Base-by-base conservation (phyloP, 2,329 filamentous ascomycete species). In the Cordyceps tenuipes region DNA sequence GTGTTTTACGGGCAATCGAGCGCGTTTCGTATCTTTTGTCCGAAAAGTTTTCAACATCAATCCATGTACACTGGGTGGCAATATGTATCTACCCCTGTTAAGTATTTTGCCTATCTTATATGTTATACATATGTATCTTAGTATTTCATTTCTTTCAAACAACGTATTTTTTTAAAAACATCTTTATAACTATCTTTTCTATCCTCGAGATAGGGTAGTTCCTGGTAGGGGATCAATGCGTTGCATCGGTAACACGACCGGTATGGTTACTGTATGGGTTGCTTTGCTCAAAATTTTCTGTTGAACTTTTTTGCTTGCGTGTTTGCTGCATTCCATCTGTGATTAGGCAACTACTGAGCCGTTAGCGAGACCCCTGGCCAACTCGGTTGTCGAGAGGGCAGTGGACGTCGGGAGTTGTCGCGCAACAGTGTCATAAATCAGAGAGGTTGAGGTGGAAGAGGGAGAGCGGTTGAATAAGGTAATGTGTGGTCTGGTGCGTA, bases 401-500 rank as follows among this genome's bases (percentile, higher is more conserved):
- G 29, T 57, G 19, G 8, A 26, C 41, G 41, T 21, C 26, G 21
- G 48, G 2, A 4, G 17, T n/a, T 15, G 29, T 34, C 36, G 23
- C 9, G 29, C 36, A 43, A 55, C 53, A 36, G 29, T 34, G 43
- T 21, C 23, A 44, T 9, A 15, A 31, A 9, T 44, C 10, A 5
- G 36, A 15, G 19, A n/a, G 9, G 13, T 39, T 26, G 6, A 48
- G 6, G 19, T 21, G 19, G 10, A 23, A n/a, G 17, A 15, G n/a
- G 48, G 3, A 12, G 9, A 9, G 51, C 9, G 29, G 21, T 13
- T 9, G 13, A 43, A 41, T 21, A 44, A 23, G 26, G 23, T 26
- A 60, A 60, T 57, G n/a, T 6, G 55, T 56, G 63, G 63, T 62
- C 62, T 57, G 64, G 64, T 68, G 63, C 65, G 64, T 66, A 67